Evolutionary conservation across 441 rosid species (phyloP).

Genomic region (Geranium incanum): DNA sequence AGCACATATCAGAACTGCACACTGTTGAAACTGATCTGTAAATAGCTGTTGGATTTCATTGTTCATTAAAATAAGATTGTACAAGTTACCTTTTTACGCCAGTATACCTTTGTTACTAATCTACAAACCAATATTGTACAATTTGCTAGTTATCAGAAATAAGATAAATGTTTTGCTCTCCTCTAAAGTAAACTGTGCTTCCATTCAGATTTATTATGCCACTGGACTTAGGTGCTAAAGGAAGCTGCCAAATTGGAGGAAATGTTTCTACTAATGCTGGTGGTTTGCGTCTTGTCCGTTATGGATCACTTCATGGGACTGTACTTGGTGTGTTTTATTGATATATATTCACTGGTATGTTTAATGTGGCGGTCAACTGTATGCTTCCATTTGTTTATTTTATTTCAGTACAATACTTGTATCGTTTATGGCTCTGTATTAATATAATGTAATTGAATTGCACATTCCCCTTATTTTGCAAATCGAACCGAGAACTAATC

Average conservation of each 20-base stretch:
- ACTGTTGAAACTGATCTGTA: not conserved
- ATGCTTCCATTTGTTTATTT: slow-evolving; percentile 7
- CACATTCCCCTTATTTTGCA: not conserved
- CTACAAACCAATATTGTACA: not conserved
- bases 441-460: not conserved
- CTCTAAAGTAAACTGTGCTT: slow-evolving; percentile 29
- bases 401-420: not conserved
- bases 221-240: slow-evolving; percentile 98
- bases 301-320: slow-evolving; percentile 87
- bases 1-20: not conserved
- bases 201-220: slow-evolving; percentile 93
- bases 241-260: slow-evolving; percentile 99
- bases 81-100: not conserved
- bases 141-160: not conserved
- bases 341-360: no score
- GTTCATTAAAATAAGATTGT: not conserved
- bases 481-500: not conserved
- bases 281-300: slow-evolving; percentile 88
- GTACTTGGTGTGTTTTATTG: slow-evolving; percentile 86
- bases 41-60: not conserved
- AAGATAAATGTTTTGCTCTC: slow-evolving; percentile 19
- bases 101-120: not conserved
- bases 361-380: slow-evolving; percentile 2
- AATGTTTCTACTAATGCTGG: slow-evolving; percentile 98
- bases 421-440: not conserved